Evolutionary conservation across 129 eudicot species (phyloP), one percentile per base, ranked within the genome.

Genomic region (Flaveria ramosissima): DNA sequence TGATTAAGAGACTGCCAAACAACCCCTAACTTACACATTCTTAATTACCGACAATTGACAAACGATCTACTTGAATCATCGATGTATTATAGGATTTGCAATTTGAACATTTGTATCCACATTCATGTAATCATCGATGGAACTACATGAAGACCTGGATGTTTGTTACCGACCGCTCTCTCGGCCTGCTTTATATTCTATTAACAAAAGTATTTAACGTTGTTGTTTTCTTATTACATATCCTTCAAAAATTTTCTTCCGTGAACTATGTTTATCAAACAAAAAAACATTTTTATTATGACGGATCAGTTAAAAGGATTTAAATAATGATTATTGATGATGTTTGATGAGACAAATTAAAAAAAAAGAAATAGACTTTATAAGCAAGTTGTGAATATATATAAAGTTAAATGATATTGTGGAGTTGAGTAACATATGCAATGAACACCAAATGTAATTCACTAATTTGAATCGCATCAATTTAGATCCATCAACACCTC

Each of bases 401-500:
- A 73, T 53, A 56, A 73, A 73, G 23, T 23, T 24, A 39, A 72
- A 72, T 72, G 51, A 16, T 55, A 56, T 56, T 26, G 63, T 56
- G 21, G 63, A 56, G 30, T 21, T 32, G 16, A 57, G 55, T 20
- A 21, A 16, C 56, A 73, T 19, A 55, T 72, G 68, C 68, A 5
- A 7, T 59, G 48, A 45, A 9, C 57, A 73, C 57, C 56, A 59
- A 57, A 73, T 74, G 67, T 65, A 53, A 23, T 27, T 27, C 30
- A 27, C 30, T 27, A 27, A 27, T 36, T 36, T 36, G 26, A 30
- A n/a, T 52, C 16, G 39, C 73, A 65, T 76, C 67, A 68, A 52
- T 51, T 77, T 67, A 77, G 73, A 76, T 76, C 65, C 56, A 68
- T 32, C 48, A 64, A 66, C 80, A 64, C 52, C 80, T 76, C 41